Evolutionary conservation across 2,329 filamentous ascomycete species (phyloP).

Genomic region (Microdochium paspali): DNA sequence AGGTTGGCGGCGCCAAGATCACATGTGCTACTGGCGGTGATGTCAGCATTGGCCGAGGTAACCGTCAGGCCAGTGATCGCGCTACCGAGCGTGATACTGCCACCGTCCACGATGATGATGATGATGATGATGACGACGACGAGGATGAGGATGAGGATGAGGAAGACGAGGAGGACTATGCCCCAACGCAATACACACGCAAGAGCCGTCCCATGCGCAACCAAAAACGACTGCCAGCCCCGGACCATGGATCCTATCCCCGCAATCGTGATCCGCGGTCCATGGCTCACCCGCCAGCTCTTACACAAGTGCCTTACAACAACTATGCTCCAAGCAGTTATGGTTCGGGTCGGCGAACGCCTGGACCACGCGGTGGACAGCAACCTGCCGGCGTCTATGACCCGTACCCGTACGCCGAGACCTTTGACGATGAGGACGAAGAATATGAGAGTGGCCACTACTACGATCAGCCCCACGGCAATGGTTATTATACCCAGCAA

Average conservation of each 20-base stretch:
- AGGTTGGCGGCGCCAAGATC: constrained; percentile 47
- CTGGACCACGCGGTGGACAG: neutral
- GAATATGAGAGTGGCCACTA: constrained; percentile 6
- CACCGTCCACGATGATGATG: constrained; percentile 23
- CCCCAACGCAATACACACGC: neutral
- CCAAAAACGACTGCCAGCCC: neutral
- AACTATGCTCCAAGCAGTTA: neutral
- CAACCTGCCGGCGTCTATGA: neutral
- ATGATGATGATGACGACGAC: no score
- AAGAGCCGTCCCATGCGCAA: neutral
- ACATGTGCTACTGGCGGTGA: constrained; percentile 49
- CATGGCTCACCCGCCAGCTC: neutral
- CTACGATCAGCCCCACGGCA: neutral
- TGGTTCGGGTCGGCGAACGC: neutral
- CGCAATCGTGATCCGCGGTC: neutral
- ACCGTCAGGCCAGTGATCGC: constrained; percentile 39
- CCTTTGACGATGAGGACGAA: constrained; percentile 7
- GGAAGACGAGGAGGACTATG: constrained; percentile 2
- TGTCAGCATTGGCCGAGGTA: constrained; percentile 40
- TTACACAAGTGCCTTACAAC: constrained; percentile 12
- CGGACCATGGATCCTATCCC: neutral
- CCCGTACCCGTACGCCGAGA: neutral
- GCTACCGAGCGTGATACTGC: constrained; percentile 23
- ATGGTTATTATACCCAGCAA: neutral
- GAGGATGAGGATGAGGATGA: constrained; percentile 1